Percentiles rank a stretch among this genome's conserved stretches.
phyloP scores from a whole-genome alignment of 2,329 filamentous ascomycete genomes.

The Eutypa lata region DNA sequence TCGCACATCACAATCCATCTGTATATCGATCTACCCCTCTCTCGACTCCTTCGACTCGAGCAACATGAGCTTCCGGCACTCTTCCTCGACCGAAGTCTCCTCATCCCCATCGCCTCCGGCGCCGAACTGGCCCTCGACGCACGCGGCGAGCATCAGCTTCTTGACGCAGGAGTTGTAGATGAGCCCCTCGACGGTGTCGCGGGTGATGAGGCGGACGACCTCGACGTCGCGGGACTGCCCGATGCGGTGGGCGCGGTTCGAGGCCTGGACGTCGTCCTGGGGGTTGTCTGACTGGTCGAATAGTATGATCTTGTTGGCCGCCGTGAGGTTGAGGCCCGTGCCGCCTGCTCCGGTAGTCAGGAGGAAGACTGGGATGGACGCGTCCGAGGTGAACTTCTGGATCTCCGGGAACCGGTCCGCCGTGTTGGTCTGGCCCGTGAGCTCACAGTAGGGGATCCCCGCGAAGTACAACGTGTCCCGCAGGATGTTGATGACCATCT shows the following conservation, averaged over 20 bases:
- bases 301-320: conserved; percentile 95
- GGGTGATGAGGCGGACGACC: conserved; percentile 79
- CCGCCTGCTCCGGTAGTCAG: conserved; percentile 91
- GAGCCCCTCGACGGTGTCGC: conserved; percentile 84
- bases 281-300: conserved; percentile 98
- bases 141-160: conserved; percentile 78
- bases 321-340: conserved; percentile 94
- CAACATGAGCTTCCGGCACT: conserved; percentile 29
- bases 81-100: conserved; percentile 27
- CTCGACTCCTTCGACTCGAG: too few species aligned
- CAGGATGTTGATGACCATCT: conserved; percentile 85
- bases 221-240: conserved; percentile 90
- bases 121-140: conserved; percentile 55
- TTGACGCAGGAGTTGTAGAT: conserved; percentile 89
- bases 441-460: conserved; percentile 73
- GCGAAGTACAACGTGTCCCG: conserved; percentile 75
- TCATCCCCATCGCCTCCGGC: conserved; percentile 61
- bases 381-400: conserved; percentile 76
- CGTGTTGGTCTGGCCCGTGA: conserved; percentile 82
- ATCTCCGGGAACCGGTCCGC: conserved; percentile 82
- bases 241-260: conserved; percentile 93
- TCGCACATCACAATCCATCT: too few species aligned
- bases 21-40: conserved; percentile 13
- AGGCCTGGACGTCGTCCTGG: conserved; percentile 96
- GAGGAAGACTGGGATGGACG: conserved; percentile 82